Evolutionary conservation across 495 filamentous ascomycete species (phyloP).

Genomic region (Trichoderma asperelloides): DNA sequence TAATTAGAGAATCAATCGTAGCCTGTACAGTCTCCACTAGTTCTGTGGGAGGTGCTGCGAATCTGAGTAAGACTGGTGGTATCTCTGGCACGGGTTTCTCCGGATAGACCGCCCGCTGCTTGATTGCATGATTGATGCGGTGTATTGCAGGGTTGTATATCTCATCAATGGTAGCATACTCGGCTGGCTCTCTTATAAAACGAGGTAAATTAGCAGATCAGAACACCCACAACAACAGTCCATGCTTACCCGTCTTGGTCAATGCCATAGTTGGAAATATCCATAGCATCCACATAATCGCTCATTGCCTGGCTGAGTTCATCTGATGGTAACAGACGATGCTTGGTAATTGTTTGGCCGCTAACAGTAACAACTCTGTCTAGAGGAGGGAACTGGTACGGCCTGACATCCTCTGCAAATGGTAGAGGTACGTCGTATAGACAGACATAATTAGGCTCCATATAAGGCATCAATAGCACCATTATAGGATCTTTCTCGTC

Average conservation of each 20-base stretch:
- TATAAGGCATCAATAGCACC: slow-evolving; percentile 69
- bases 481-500: slow-evolving; percentile 68
- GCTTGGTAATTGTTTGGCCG: slow-evolving; percentile 75
- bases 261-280: slow-evolving; percentile 52
- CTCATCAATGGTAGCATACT: slow-evolving; percentile 74
- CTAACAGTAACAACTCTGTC: slow-evolving; percentile 80
- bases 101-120: slow-evolving; percentile 69
- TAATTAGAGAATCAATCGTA: slow-evolving; percentile 55
- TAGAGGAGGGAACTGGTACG: slow-evolving; percentile 83
- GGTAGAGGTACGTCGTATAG: slow-evolving; percentile 89
- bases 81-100: slow-evolving; percentile 57
- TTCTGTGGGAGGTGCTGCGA: slow-evolving; percentile 62
- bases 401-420: slow-evolving; percentile 83
- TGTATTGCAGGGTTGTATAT: slow-evolving; percentile 89
- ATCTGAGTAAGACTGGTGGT: slow-evolving; percentile 60
- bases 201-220: not conserved
- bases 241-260: slow-evolving; percentile 60
- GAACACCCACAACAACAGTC: not conserved
- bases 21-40: slow-evolving; percentile 46
- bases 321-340: slow-evolving; percentile 76
- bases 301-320: slow-evolving; percentile 72
- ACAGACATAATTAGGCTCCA: slow-evolving; percentile 78
- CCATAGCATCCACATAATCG: slow-evolving; percentile 90
- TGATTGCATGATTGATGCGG: slow-evolving; percentile 75
- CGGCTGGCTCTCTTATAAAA: slow-evolving; percentile 46